Percentiles rank a stretch among this genome's conserved stretches.
Conservation (phyloP, 2,329 filamentous ascomycete genomes). For the Stagonosporopsis vannaccii region DNA sequence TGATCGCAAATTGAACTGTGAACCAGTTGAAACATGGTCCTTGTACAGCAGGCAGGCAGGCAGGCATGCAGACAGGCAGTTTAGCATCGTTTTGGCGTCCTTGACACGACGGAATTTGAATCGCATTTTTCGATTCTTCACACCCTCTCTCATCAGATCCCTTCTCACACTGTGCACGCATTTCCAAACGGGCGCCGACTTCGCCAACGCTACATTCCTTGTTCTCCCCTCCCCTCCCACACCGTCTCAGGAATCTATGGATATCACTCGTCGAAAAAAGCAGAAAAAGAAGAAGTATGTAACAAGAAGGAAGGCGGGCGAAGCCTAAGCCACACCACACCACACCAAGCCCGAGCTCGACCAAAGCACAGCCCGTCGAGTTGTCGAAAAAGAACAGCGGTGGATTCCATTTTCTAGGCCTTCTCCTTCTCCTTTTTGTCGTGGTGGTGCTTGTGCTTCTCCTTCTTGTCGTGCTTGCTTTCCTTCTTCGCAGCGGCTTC, state of each 20-base stretch:
- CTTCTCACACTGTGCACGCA: no score
- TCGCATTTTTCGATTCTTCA: no score
- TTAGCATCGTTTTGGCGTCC: background rate
- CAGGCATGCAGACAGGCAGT: no score
- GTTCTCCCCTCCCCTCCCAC: background rate
- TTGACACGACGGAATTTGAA: background rate
- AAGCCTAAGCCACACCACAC: no score
- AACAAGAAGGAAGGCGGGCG: constrained; percentile 13
- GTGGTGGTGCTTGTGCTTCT: constrained; percentile 25
- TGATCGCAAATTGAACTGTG: background rate
- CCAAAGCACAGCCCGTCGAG: no score
- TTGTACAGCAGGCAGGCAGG: no score
- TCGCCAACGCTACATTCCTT: constrained; percentile 1
- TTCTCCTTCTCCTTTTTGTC: constrained; percentile 59
- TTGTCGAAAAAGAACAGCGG: background rate
- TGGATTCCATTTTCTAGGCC: constrained; percentile 31
- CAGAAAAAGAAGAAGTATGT: constrained; percentile 15
- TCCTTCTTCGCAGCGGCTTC: constrained; percentile 97
- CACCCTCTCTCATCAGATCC: no score
- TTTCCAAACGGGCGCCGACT: background rate
- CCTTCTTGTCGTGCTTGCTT: constrained; percentile 68
- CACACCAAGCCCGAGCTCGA: no score
- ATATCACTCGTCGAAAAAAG: constrained; percentile 28
- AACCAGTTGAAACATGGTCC: background rate
- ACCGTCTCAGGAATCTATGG: constrained; percentile 34